phyloP scores from a whole-genome alignment of 2,329 filamentous ascomycete genomes.

The Niveomyces coronatus region DNA sequence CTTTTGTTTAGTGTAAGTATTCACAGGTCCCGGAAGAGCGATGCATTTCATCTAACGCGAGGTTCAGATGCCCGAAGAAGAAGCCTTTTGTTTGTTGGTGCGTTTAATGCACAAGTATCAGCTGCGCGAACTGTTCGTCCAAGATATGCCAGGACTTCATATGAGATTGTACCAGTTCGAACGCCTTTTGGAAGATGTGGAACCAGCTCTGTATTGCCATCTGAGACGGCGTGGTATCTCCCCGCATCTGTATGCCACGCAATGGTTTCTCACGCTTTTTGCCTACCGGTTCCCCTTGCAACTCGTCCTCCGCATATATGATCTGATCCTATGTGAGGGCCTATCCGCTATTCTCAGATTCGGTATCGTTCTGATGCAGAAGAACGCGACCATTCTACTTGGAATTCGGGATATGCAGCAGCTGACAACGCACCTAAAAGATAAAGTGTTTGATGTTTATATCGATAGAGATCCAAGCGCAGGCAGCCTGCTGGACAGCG shows the following conservation, averaged over 20 bases:
- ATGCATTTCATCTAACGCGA: constrained; percentile 15
- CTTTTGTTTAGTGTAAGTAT: constrained; percentile 75
- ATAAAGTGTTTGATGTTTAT: constrained; percentile 91
- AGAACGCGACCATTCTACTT: constrained; percentile 70
- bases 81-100: constrained; percentile 88
- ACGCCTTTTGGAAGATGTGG: constrained; percentile 81
- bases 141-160: constrained; percentile 94
- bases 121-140: constrained; percentile 82
- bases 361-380: constrained; percentile 90
- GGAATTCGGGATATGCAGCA: constrained; percentile 84
- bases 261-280: constrained; percentile 99
- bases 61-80: constrained; percentile 80
- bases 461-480: constrained; percentile 89
- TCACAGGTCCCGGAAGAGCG: not conserved
- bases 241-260: constrained; percentile 89
- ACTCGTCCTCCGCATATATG: constrained; percentile 91
- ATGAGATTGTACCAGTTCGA: constrained; percentile 93
- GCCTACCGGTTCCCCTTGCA: constrained; percentile 95
- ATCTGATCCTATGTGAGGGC: constrained; percentile 87
- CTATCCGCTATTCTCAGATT: constrained; percentile 90
- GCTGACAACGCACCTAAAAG: constrained; percentile 83
- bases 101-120: constrained; percentile 95
- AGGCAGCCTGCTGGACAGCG: constrained; percentile 88
- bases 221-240: constrained; percentile 79
- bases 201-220: constrained; percentile 91